Percentiles rank a stretch among this genome's conserved stretches.
phyloP scores from a whole-genome alignment of 1,284 basidiomycete species.

The Heliocybe sulcata region DNA sequence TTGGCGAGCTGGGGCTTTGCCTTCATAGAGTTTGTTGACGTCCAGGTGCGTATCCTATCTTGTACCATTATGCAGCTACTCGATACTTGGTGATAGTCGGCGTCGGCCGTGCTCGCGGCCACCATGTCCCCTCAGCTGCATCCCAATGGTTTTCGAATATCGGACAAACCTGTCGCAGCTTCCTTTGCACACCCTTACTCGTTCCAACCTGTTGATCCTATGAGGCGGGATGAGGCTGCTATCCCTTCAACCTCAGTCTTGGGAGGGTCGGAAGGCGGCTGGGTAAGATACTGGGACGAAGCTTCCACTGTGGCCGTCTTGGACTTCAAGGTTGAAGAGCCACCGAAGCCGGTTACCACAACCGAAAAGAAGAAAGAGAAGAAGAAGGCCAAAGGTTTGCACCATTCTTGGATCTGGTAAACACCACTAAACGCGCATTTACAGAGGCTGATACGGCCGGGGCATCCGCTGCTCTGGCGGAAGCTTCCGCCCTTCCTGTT shows the following conservation, averaged over 20 bases:
- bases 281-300: slow-evolving; percentile 83
- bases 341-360: slow-evolving; percentile 29
- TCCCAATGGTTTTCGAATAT: slow-evolving; percentile 84
- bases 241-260: slow-evolving; percentile 54
- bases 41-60: slow-evolving; percentile 44
- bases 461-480: slow-evolving; percentile 22
- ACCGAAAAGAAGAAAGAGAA: slow-evolving; percentile 63
- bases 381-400: slow-evolving; percentile 48
- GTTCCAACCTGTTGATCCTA: slow-evolving; percentile 73
- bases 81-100: slow-evolving; percentile 38
- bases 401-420: not conserved
- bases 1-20: slow-evolving; percentile 86
- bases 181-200: slow-evolving; percentile 86
- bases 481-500: slow-evolving; percentile 59
- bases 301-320: slow-evolving; percentile 60
- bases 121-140: slow-evolving; percentile 79
- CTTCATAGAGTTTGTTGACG: slow-evolving; percentile 85
- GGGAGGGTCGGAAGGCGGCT: slow-evolving; percentile 62
- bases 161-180: slow-evolving; percentile 77
- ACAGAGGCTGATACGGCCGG: slow-evolving; percentile 9
- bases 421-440: not conserved
- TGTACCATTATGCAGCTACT: slow-evolving; percentile 9
- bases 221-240: slow-evolving; percentile 68
- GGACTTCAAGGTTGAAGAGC: slow-evolving; percentile 74
- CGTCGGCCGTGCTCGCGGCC: slow-evolving; percentile 67